Evolutionary conservation across 805 yeast genomes (phyloP).

Genomic region (Cyberlindnera xylosilytica): DNA sequence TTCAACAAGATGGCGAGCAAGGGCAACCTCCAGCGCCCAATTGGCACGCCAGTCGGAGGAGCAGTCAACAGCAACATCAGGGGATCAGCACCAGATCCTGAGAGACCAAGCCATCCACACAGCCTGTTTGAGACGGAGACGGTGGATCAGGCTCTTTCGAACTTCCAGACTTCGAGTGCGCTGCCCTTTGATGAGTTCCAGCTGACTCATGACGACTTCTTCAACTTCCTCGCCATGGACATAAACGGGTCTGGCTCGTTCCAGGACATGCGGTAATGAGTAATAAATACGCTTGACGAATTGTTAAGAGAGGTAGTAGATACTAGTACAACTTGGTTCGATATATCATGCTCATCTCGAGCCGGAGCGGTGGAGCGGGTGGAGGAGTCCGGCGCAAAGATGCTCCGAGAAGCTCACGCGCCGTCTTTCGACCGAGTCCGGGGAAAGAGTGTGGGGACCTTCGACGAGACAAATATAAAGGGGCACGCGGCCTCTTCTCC

Average conservation of each 20-base stretch:
- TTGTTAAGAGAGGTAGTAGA: too few species aligned
- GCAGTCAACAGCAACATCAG: neutral
- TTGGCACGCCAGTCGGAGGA: neutral
- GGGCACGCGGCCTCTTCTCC: neutral
- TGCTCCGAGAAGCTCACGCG: neutral
- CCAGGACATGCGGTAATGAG: slow-evolving; percentile 13
- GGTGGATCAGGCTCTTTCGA: slow-evolving; percentile 5
- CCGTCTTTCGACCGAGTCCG: neutral
- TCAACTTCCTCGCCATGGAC: slow-evolving; percentile 28
- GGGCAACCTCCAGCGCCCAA: slow-evolving; percentile 1
- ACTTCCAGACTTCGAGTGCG: slow-evolving; percentile 18
- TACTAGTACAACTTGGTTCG: too few species aligned
- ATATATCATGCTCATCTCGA: too few species aligned
- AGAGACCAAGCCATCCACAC: neutral
- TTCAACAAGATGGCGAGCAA: slow-evolving; percentile 26
- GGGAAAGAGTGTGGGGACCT: neutral
- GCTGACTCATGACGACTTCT: slow-evolving; percentile 29
- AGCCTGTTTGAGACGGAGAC: neutral
- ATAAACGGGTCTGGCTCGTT: slow-evolving; percentile 23
- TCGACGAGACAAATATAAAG: neutral
- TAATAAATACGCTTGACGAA: too few species aligned
- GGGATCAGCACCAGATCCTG: neutral
- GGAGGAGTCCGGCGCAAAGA: neutral
- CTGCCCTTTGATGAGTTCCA: slow-evolving; percentile 25
- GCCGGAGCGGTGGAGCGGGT: slow-evolving; percentile 1